These are phyloP conservation scores for Wickerhamiella azymoides DNA, from an alignment of 805 yeast genomes.

Conservation along the genomic window DNA sequence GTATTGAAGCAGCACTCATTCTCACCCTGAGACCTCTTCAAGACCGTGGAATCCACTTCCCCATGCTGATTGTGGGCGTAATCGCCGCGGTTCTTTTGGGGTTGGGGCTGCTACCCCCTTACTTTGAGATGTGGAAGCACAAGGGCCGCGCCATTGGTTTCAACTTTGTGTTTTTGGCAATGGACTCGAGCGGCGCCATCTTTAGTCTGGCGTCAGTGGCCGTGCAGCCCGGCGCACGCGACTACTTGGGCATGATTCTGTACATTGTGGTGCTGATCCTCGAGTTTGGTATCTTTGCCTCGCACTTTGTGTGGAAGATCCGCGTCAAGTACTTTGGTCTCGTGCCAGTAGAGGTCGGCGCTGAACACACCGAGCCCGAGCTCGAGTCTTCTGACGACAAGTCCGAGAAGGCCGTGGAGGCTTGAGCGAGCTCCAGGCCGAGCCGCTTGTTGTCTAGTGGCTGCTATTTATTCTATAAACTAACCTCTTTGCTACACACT, in stretches of 20 bases:
- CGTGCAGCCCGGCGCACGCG: conserved; percentile 42
- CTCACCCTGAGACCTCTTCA: conserved; percentile 49
- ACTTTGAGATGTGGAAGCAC: conserved; percentile 66
- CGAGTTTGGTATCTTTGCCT: conserved; percentile 62
- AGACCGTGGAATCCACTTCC: conserved; percentile 49
- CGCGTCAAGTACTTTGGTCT: conserved; percentile 17
- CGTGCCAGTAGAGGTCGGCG: not conserved
- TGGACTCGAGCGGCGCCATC: conserved; percentile 75
- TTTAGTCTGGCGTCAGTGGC: conserved; percentile 55
- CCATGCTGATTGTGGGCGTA: conserved; percentile 65
- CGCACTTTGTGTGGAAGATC: conserved; percentile 59
- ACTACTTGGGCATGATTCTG: conserved; percentile 64
- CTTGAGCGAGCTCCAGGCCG: too few relatives aligned
- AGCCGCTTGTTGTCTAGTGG: not conserved
- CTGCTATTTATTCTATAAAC: not conserved
- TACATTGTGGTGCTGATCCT: conserved; percentile 59
- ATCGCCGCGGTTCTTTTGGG: conserved; percentile 65
- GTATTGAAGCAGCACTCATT: conserved; percentile 55
- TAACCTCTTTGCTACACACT: too few relatives aligned
- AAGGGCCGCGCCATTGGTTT: conserved; percentile 80
- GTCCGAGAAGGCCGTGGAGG: not conserved
- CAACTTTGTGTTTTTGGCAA: conserved; percentile 58
- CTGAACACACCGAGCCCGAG: not conserved
- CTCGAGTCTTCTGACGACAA: not conserved
- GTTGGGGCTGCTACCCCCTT: conserved; percentile 76